Evolutionary conservation across 2,329 filamentous ascomycete genomes (phyloP).

Genomic region (Colletotrichum theobromicola): DNA sequence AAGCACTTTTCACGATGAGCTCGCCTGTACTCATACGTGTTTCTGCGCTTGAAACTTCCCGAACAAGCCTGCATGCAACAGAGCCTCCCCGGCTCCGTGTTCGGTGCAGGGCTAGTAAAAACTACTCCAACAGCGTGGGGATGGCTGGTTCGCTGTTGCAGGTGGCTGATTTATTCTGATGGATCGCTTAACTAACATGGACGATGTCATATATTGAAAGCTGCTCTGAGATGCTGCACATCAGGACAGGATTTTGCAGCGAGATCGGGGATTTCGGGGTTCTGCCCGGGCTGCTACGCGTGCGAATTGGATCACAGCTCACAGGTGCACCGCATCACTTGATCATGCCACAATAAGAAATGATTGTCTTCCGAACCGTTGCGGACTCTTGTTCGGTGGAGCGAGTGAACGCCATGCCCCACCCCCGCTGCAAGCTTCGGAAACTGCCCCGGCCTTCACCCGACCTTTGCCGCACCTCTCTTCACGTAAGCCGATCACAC

Average conservation of each 20-base stretch:
- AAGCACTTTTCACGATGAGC: background rate
- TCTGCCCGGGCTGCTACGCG: background rate
- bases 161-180: background rate
- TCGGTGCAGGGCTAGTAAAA: background rate
- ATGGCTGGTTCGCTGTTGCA: background rate
- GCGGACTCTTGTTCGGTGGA: background rate
- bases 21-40: background rate
- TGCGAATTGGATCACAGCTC: background rate
- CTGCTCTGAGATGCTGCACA: background rate
- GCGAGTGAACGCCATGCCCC: background rate
- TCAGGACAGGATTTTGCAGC: background rate
- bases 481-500: background rate
- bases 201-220: background rate
- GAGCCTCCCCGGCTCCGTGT: background rate
- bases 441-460: background rate
- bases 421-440: conserved; percentile 1
- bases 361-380: background rate
- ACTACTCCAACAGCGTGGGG: background rate
- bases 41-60: background rate
- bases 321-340: background rate
- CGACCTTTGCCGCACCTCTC: background rate
- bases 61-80: background rate
- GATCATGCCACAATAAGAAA: background rate
- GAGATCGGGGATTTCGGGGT: background rate
- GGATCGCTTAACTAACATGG: background rate